These are phyloP conservation scores for Hericium alpestre DNA, from an alignment of 768 basidiomycete genomes.

Conservation along the genomic window DNA sequence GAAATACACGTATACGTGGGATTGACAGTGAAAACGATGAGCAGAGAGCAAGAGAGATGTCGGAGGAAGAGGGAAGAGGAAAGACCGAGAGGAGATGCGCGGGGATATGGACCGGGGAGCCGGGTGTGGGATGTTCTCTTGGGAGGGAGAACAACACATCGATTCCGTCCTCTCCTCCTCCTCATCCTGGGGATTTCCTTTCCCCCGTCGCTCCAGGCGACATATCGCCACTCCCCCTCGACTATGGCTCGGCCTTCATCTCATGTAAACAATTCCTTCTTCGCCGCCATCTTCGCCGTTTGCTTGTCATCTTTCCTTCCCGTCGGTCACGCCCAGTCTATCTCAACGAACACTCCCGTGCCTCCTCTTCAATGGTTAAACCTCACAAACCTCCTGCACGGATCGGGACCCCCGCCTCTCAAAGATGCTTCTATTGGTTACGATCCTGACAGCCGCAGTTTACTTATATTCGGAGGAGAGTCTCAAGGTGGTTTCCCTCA, in stretches of 20 bases:
- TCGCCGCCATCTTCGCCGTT: slow-evolving; percentile 14
- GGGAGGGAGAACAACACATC: background rate
- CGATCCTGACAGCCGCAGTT: slow-evolving; percentile 34
- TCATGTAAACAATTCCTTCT: slow-evolving; percentile 15
- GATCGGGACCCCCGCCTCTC: slow-evolving; percentile 45
- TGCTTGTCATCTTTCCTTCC: slow-evolving; percentile 15
- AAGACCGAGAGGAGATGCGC: no score
- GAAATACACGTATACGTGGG: no score
- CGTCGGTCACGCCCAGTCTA: slow-evolving; percentile 30
- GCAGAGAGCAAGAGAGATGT: no score
- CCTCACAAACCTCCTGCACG: slow-evolving; percentile 44
- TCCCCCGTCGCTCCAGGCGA: background rate
- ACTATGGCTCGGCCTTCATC: slow-evolving; percentile 3
- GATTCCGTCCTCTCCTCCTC: no score
- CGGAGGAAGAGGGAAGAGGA: no score
- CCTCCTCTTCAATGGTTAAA: slow-evolving; percentile 69
- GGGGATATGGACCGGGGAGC: background rate
- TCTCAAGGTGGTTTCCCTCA: slow-evolving; percentile 53
- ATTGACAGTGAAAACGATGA: no score
- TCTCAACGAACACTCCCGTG: slow-evolving; percentile 42
- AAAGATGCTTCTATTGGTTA: slow-evolving; percentile 64
- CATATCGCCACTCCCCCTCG: slow-evolving; percentile 9
- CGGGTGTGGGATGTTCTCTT: background rate
- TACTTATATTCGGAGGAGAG: slow-evolving; percentile 71
- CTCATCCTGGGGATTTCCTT: background rate